Conservation (phyloP, 768 basidiomycete genomes). For the Asterophora parasitica region DNA sequence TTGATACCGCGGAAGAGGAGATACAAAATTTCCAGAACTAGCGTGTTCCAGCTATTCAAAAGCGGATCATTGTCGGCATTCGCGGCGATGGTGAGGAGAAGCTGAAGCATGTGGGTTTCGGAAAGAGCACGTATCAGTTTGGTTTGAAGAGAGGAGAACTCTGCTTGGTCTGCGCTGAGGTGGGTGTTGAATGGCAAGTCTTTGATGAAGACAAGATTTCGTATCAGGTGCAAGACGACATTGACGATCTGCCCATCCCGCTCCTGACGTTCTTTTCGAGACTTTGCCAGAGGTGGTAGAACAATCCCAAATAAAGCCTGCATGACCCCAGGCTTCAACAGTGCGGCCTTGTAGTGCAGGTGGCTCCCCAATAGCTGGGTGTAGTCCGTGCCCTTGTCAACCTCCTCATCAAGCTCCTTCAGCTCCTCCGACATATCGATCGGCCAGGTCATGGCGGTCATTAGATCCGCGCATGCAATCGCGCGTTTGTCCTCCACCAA, state of each 20-base stretch:
- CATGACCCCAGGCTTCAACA: constrained; percentile 65
- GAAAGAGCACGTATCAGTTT: constrained; percentile 67
- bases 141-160: constrained; percentile 74
- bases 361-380: constrained; percentile 79
- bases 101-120: constrained; percentile 66
- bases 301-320: constrained; percentile 70
- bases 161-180: constrained; percentile 72
- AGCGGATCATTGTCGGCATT: constrained; percentile 73
- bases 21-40: constrained; percentile 91
- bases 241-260: constrained; percentile 86
- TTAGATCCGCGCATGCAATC: constrained; percentile 79
- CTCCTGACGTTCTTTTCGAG: constrained; percentile 60
- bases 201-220: constrained; percentile 93
- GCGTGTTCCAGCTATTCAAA: constrained; percentile 81
- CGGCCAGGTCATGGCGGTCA: constrained; percentile 99
- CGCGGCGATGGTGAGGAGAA: constrained; percentile 82
- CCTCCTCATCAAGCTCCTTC: constrained; percentile 82
- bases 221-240: constrained; percentile 81
- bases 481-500: constrained; percentile 78
- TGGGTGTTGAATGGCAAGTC: constrained; percentile 73
- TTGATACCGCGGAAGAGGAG: constrained; percentile 80
- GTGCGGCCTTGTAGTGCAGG: constrained; percentile 81
- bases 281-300: constrained; percentile 73
- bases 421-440: constrained; percentile 94
- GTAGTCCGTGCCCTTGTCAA: constrained; percentile 83